A percentile compares a stretch with the other conserved stretches of the same genome.
These are phyloP conservation scores for Mycena indigotica DNA, from an alignment of 768 basidiomycete species.

Conservation along the genomic window DNA sequence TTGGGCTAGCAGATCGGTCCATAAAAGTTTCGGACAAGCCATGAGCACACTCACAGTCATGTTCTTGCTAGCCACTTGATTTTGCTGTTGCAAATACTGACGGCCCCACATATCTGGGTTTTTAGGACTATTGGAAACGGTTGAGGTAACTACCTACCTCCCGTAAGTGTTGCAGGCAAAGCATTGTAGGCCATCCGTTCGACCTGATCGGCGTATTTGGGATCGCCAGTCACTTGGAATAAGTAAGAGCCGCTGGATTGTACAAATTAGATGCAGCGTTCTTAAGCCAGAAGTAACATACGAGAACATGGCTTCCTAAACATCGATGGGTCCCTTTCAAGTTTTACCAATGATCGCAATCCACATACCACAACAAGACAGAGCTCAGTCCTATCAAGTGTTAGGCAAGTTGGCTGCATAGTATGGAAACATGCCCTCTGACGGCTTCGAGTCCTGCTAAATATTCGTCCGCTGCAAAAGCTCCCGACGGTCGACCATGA, in stretches of 20 bases:
- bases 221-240: constrained; percentile 58
- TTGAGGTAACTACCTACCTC: constrained; percentile 29
- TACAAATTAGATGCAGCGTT: background rate
- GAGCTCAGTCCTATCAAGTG: constrained; percentile 47
- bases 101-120: constrained; percentile 61
- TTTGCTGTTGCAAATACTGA: constrained; percentile 62
- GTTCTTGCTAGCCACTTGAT: constrained; percentile 57
- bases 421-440: constrained; percentile 45
- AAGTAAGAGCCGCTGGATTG: constrained; percentile 51
- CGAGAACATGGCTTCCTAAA: constrained; percentile 64
- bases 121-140: too few relatives aligned
- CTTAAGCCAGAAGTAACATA: constrained; percentile 36
- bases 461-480: constrained; percentile 59
- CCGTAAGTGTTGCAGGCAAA: constrained; percentile 40
- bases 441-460: constrained; percentile 54
- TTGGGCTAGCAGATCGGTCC: constrained; percentile 38
- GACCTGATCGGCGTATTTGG: constrained; percentile 51
- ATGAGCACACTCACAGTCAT: constrained; percentile 47
- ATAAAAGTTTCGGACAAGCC: background rate
- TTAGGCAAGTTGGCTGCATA: background rate
- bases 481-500: constrained; percentile 59
- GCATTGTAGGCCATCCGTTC: constrained; percentile 46
- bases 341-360: background rate
- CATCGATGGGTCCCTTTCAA: background rate
- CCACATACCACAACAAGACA: constrained; percentile 55